Evolutionary conservation across 805 yeast species (phyloP).

Genomic region (Isabelozyma pseudorhagii): DNA sequence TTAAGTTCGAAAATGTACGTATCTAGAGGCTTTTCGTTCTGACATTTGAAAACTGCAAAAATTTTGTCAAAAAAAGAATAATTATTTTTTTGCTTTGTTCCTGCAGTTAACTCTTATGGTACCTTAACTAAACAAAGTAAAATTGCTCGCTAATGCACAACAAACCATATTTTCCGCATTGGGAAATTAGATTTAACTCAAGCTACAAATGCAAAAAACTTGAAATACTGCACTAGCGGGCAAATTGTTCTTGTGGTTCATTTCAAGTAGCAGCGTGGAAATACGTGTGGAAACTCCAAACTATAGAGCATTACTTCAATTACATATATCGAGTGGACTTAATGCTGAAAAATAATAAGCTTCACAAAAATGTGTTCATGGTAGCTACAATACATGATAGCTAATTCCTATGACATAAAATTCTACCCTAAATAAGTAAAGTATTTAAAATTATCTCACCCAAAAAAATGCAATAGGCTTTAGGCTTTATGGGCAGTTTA

Average conservation of each 20-base stretch:
- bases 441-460: too few species aligned
- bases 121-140: background rate
- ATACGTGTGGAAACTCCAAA: background rate
- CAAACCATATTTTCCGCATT: background rate
- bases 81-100: background rate
- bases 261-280: background rate
- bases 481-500: too few species aligned
- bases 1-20: too few species aligned
- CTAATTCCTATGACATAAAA: too few species aligned
- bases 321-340: too few species aligned
- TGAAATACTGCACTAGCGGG: background rate
- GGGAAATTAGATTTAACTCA: background rate
- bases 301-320: too few species aligned
- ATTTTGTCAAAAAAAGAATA: background rate
- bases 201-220: background rate
- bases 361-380: too few species aligned
- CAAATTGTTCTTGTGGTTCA: background rate
- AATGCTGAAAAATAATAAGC: too few species aligned
- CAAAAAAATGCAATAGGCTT: too few species aligned
- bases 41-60: background rate
- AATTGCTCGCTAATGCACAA: background rate
- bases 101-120: background rate
- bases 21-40: background rate
- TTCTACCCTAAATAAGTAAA: too few species aligned
- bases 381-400: too few species aligned